Base-by-base conservation (phyloP, 73 alveolate species). In the Tetrahymena borealis region DNA sequence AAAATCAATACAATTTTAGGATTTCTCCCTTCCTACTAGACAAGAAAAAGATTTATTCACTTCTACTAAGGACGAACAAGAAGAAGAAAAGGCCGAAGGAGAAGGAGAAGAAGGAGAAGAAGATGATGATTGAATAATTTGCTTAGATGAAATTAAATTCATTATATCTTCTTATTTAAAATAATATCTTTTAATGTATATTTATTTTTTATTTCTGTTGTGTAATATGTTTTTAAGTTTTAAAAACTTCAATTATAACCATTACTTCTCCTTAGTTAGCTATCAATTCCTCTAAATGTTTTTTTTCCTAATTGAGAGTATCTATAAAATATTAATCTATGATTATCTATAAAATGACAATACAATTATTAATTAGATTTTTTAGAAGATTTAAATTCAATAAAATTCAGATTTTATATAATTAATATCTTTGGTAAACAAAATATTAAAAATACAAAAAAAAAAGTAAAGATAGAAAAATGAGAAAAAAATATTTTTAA, bases 21-120 rank as follows among this genome's bases (percentile, higher is more conserved):
- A 60, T 18, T 60, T 60, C 35, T 32, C 28, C 5, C 7, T 20
- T 24, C 85, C 85, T 60, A 35, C 85, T 60, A 60, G 85, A 60
- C 85, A 60, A 60, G 85, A 60, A 60, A 60, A 60, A 35, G 85
- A 60, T 60, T 35, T 60, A 6, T 60, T 60, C 85, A 60, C 85
- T 60, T 60, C 85, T 60, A 60, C 85, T n/a, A 60, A 60, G 13
- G 85, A 60, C 85, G 85, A 60, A 60, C 85, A 60, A 60, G 85
- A 60, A 60, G 85, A 60, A 60, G 85, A 60, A 60, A 60, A 60
- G 85, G 85, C 35, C 1, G 85, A 60, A 60, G 85, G 85, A 60
- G 85, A 60, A 60, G 43, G 43, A 39, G 85, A 60, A 60, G 85
- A 60, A 60, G 85, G 85, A 13, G 85, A 60, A 60, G 85, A 60